phyloP scores from a whole-genome alignment of 345 rosid genomes.

The Conringia planisiliqua region DNA sequence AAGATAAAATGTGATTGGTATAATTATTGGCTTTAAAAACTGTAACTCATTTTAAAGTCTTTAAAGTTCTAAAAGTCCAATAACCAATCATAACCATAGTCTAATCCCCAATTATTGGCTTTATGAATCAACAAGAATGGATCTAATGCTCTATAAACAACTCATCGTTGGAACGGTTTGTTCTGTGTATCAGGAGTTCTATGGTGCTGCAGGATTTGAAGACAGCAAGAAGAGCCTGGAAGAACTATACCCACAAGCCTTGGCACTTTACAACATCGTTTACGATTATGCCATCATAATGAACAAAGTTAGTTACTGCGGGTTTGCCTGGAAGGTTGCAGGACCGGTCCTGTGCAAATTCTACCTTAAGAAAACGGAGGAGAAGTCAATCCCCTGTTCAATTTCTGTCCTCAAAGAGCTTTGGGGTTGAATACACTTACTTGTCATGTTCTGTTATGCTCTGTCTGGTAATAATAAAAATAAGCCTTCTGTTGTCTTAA shows the following conservation, averaged over 20 bases:
- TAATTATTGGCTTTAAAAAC: not conserved
- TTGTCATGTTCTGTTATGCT: not conserved
- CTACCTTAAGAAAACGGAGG: constrained; percentile 17
- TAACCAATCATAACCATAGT: no score
- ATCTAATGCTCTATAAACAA: not conserved
- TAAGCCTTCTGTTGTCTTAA: not conserved
- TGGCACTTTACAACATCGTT: constrained; percentile 46
- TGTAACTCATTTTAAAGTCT: no score
- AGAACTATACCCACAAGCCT: constrained; percentile 49
- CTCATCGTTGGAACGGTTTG: not conserved
- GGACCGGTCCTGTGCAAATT: constrained; percentile 56
- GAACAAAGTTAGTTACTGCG: not conserved
- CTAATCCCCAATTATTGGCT: no score
- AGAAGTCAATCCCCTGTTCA: constrained; percentile 28
- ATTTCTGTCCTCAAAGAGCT: constrained; percentile 44
- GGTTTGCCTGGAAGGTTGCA: constrained; percentile 70
- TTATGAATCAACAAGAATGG: not conserved
- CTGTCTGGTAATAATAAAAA: not conserved
- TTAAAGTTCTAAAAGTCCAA: no score
- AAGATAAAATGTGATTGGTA: not conserved
- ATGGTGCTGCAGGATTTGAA: constrained; percentile 48
- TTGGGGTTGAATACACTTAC: constrained; percentile 19
- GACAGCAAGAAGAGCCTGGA: constrained; percentile 33
- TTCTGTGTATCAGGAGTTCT: constrained; percentile 38
- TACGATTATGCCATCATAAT: constrained; percentile 39